These are phyloP conservation scores for Pleochaeta shiraiana DNA, from an alignment of 2,329 filamentous ascomycete species.

Conservation along the genomic window DNA sequence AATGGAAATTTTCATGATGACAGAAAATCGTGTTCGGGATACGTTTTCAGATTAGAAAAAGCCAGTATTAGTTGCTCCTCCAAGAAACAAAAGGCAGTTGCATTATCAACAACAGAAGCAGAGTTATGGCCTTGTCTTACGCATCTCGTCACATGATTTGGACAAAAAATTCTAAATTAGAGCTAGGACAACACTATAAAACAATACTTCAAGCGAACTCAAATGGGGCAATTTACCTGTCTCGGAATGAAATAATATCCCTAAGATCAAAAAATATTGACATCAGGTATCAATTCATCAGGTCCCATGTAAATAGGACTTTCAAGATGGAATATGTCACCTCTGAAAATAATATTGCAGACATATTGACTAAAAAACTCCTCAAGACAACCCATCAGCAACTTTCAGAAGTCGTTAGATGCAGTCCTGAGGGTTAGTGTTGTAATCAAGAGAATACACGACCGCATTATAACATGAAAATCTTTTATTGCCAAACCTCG, in stretches of 20 bases:
- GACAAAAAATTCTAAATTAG: not conserved
- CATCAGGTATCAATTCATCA: not conserved
- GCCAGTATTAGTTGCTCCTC: not conserved
- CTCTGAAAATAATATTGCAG: constrained; percentile 1
- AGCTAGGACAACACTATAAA: not conserved
- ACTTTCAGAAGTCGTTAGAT: not conserved
- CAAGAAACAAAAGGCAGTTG: not conserved
- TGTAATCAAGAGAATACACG: not conserved
- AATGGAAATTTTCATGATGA: constrained; percentile 1
- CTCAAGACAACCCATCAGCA: not conserved
- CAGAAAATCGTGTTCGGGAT: not conserved
- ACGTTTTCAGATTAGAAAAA: not conserved
- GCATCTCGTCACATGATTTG: constrained; percentile 2
- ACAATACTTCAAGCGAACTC: not conserved
- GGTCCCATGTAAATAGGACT: not conserved
- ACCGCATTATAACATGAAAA: too few species aligned
- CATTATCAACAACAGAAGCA: constrained; percentile 1
- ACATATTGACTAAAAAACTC: not conserved
- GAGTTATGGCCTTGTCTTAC: constrained; percentile 1
- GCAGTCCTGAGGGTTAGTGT: constrained; percentile 1
- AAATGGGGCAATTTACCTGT: not conserved
- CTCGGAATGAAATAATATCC: not conserved
- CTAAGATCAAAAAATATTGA: constrained; percentile 4
- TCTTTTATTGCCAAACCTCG: too few species aligned
- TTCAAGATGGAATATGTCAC: not conserved